Evolutionary conservation across 169 alveolate genomes (phyloP).

Genomic region (Eimeria sp.): DNA sequence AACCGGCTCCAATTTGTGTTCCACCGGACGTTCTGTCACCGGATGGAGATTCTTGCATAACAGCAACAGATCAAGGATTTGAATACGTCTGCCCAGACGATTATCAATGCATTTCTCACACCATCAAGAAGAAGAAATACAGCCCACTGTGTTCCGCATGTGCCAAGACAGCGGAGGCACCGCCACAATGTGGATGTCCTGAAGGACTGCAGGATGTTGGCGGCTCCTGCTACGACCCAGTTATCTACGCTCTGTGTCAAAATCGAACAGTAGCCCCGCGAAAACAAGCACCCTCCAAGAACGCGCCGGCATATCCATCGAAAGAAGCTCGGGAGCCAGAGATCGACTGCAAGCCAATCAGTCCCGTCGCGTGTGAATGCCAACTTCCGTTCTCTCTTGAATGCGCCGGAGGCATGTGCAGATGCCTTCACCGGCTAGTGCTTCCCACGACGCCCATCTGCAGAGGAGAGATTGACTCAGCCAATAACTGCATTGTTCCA

Average conservation of each 20-base stretch:
- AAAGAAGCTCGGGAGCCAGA: slow-evolving; percentile 26
- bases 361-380: slow-evolving; percentile 16
- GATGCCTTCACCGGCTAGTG: slow-evolving; percentile 30
- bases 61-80: slow-evolving; percentile 23
- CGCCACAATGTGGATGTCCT: slow-evolving; percentile 63
- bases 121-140: slow-evolving; percentile 49
- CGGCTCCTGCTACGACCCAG: slow-evolving; percentile 60
- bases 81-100: slow-evolving; percentile 67
- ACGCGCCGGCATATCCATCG: not conserved
- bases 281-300: slow-evolving; percentile 54
- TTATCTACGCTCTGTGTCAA: slow-evolving; percentile 18
- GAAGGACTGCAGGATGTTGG: slow-evolving; percentile 30
- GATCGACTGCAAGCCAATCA: slow-evolving; percentile 28
- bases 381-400: slow-evolving; percentile 10
- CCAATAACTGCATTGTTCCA: slow-evolving; percentile 57
- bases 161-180: slow-evolving; percentile 44
- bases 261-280: not conserved
- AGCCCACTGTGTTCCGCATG: slow-evolving; percentile 70
- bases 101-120: slow-evolving; percentile 6
- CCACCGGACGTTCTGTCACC: slow-evolving; percentile 45
- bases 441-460: slow-evolving; percentile 63
- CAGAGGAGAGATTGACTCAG: slow-evolving; percentile 35
- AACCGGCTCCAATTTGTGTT: slow-evolving; percentile 16
- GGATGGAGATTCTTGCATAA: slow-evolving; percentile 53
- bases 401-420: slow-evolving; percentile 22